Percentiles rank a stretch among this genome's conserved stretches.
phyloP scores from a whole-genome alignment of 768 basidiomycete genomes.

The Symmetrospora coprosmae region DNA sequence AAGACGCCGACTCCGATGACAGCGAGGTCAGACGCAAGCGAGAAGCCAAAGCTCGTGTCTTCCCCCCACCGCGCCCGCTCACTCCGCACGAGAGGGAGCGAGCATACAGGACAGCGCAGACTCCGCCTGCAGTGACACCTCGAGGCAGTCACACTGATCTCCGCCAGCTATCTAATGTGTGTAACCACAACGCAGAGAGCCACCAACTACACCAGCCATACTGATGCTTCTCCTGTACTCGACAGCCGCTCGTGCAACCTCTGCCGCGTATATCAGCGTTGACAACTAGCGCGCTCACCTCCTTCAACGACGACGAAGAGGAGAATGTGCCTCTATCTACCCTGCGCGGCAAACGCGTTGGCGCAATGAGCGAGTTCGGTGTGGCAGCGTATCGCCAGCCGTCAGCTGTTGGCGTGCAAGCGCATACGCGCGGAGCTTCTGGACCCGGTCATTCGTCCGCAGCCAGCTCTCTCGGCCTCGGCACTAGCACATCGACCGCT shows the following conservation, averaged over 20 bases:
- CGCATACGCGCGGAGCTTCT: neutral
- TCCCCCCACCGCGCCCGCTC: slow-evolving; percentile 5
- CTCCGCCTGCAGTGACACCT: slow-evolving; percentile 4
- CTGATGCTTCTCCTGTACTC: no score
- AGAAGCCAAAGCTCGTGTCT: neutral
- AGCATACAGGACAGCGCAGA: slow-evolving; percentile 3
- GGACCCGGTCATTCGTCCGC: neutral
- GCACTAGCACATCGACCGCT: neutral
- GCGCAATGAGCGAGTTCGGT: slow-evolving; percentile 2
- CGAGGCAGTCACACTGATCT: neutral
- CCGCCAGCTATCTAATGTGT: no score
- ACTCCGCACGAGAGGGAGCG: slow-evolving; percentile 1
- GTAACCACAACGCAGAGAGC: no score
- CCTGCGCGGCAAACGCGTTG: neutral
- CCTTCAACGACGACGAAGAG: neutral
- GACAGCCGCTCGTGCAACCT: neutral
- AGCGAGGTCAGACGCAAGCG: neutral
- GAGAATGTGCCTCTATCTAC: slow-evolving; percentile 16
- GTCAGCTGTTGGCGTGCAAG: neutral
- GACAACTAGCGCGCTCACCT: neutral
- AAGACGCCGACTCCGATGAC: slow-evolving; percentile 5
- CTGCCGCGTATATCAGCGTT: neutral
- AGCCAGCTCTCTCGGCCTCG: neutral
- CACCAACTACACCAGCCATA: no score
- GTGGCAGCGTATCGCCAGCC: no score